Base-by-base conservation (phyloP, 805 yeast genomes). In the Phaffomyces antillensis region DNA sequence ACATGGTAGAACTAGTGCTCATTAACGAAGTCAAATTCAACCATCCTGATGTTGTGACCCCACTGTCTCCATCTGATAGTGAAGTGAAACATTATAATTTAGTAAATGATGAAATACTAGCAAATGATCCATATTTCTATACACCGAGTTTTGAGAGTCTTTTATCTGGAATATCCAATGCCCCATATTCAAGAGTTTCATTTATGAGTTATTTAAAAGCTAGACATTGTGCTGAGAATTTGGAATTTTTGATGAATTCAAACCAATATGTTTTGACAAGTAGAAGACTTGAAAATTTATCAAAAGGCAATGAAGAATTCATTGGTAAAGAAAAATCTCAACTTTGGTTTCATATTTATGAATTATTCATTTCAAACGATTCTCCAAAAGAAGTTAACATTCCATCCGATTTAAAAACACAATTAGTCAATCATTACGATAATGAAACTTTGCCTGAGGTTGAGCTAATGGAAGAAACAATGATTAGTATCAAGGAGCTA, bases 301-400 rank as follows among this genome's bases (percentile, higher is more conserved):
- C 33, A 7, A 6, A 37, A 10, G 11, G 6, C 2, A 41, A 39
- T 5, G 16, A 30, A 12, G 40, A 39, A 2, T 35, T 36, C 5
- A 24, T 33, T 23, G 39, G 36, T 13, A 35, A 39, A 2, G 51
- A 48, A 35, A 38, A 42, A 31, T 10, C 37, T 7, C 52, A 44
- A 25, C 36, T 52, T 2, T 58, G 62, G 62, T 39, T 47, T 18
- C 45, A 44, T 42, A 49, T 58, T 17, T 53, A 68, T 52, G 68
- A 66, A 52, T 73, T 68, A 47, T 72, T 71, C 49, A 56, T 67
- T 35, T 61, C 68, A 13, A 67, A 62, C 41, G 61, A 59, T 37
- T 70, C 71, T 43, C 61, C 70, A 37, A 72, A 68, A 36, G 63
- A 59, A 39, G 55, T 58, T 9, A 56, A 58, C 44, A 53, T 58